Percentiles rank a stretch among this genome's conserved stretches.
These are phyloP conservation scores for Puccinia sorghi DNA, from an alignment of 1,284 basidiomycete species.

Conservation along the genomic window DNA sequence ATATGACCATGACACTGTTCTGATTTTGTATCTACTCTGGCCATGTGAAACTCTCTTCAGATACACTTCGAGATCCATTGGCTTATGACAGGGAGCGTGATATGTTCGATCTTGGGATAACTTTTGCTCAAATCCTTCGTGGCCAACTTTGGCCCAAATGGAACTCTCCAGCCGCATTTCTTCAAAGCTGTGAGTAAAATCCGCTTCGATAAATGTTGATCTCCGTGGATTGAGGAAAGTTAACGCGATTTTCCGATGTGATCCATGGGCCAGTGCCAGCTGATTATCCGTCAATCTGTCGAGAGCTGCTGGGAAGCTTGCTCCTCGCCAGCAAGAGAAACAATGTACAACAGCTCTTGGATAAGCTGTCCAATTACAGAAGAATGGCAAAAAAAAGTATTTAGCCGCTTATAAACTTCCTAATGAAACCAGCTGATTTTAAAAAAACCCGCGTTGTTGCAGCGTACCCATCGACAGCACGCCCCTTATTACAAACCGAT, in stretches of 20 bases:
- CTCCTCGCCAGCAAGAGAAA: conserved; percentile 29
- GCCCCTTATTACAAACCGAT: conserved; percentile 18
- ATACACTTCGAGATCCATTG: conserved; percentile 54
- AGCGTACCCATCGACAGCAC: neutral
- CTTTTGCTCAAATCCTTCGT: conserved; percentile 56
- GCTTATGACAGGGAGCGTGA: conserved; percentile 56
- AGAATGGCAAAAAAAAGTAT: conserved; percentile 24
- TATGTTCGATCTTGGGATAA: conserved; percentile 57
- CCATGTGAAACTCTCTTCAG: conserved; percentile 50
- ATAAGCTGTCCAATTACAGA: conserved; percentile 21
- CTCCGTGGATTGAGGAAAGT: neutral
- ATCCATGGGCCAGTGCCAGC: conserved; percentile 20
- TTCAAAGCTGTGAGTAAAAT: conserved; percentile 35
- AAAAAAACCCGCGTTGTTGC: neutral
- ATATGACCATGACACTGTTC: neutral
- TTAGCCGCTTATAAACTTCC: neutral
- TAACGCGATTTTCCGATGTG: neutral
- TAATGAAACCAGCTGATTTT: neutral
- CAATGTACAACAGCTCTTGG: conserved; percentile 23
- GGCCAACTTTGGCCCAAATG: conserved; percentile 51
- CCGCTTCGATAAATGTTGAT: neutral
- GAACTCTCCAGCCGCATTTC: conserved; percentile 19
- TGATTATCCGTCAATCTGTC: conserved; percentile 39
- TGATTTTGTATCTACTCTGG: neutral
- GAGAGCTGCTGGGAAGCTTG: conserved; percentile 33